phyloP scores from a whole-genome alignment of 345 rosid species.

The Firmiana major region DNA sequence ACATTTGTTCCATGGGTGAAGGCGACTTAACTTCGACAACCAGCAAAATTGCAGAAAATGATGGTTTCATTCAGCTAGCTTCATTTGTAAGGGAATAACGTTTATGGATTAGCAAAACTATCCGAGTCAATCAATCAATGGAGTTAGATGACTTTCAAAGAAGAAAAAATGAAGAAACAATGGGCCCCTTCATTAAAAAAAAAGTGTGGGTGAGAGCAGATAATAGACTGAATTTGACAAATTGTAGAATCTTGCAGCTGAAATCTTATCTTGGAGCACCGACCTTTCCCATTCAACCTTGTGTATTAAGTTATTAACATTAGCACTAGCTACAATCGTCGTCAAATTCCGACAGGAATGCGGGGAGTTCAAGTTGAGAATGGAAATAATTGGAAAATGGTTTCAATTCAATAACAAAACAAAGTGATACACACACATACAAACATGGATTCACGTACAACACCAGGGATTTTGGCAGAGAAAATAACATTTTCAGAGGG shows the following conservation, averaged over 20 bases:
- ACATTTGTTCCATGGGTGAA: background rate
- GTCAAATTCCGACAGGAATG: constrained; percentile 50
- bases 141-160: background rate
- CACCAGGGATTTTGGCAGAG: background rate
- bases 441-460: background rate
- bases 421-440: background rate
- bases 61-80: background rate
- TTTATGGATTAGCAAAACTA: background rate
- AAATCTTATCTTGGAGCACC: background rate
- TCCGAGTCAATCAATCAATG: background rate
- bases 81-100: background rate
- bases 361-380: constrained; percentile 68
- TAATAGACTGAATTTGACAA: background rate
- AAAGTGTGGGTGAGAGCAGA: background rate
- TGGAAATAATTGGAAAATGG: constrained; percentile 41
- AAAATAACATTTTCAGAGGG: background rate
- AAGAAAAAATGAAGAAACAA: no score
- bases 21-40: background rate
- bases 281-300: background rate
- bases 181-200: no score
- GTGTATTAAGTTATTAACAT: background rate
- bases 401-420: background rate
- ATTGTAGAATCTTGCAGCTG: background rate
- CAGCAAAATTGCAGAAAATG: background rate
- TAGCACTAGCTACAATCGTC: background rate